phyloP scores from a whole-genome alignment of 2,329 filamentous ascomycete species.

The Sporothrix variecibatus region DNA sequence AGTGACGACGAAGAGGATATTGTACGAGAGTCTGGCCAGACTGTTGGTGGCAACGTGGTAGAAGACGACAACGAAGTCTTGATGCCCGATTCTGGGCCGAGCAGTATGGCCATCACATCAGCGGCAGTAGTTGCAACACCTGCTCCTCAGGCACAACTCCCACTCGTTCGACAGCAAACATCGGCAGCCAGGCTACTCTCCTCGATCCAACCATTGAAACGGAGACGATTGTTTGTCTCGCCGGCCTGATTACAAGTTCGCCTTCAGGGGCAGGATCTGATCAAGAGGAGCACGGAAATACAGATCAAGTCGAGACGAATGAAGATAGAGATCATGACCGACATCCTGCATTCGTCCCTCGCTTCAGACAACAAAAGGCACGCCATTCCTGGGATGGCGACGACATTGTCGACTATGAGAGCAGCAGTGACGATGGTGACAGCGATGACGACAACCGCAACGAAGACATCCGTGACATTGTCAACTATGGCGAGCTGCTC shows the following conservation, averaged over 20 bases:
- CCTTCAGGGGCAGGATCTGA: neutral
- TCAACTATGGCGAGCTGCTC: conserved; percentile 23
- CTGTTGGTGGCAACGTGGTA: neutral
- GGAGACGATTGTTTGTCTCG: conserved; percentile 27
- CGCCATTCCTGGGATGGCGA: neutral
- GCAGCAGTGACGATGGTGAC: neutral
- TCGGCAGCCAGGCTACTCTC: neutral
- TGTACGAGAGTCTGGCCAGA: neutral
- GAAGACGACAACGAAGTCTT: neutral
- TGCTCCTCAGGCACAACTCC: neutral
- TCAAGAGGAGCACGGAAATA: conserved; percentile 11
- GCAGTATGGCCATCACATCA: neutral
- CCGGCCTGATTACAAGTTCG: conserved; percentile 18
- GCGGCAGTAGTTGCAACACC: neutral
- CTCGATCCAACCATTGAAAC: conserved; percentile 27
- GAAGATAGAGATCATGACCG: neutral
- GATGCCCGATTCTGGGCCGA: neutral
- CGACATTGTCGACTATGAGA: conserved; percentile 14
- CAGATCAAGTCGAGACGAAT: neutral
- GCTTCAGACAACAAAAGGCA: neutral
- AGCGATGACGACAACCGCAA: neutral
- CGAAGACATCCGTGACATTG: conserved; percentile 25
- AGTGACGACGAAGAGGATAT: neutral
- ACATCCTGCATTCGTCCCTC: neutral
- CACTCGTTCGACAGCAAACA: neutral